Base-by-base conservation (phyloP, 352 stramenopile species). In the Phytopythium mirpurense region DNA sequence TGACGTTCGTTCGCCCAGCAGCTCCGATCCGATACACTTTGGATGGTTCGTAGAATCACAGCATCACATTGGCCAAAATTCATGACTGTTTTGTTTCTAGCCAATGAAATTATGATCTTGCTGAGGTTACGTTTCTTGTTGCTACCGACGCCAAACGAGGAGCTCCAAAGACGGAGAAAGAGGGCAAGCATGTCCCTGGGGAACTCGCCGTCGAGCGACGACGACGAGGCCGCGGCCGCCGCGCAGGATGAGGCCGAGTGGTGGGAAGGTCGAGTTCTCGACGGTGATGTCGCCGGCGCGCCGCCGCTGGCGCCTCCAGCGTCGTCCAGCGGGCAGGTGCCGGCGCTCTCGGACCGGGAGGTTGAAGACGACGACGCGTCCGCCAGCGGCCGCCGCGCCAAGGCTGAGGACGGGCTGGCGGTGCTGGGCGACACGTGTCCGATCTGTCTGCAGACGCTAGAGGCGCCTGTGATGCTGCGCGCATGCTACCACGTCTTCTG, bases 401-500 rank as follows among this genome's bases (percentile, higher is more conserved):
- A 47, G 41, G 6, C 24, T 5, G 63, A 67, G 12, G 61, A 47
- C 31, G 72, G 82, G 51, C 57, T 82, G n/a, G 78, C 75, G 4
- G 69, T 89, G 41, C 59, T 88, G 0, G 75, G 76, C n/a, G 80
- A 89, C 53, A 65, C 69, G 16, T 91, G 81, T 37, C 55, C 81
- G 2, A 91, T 91, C 46, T 91, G 81, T 29, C 64, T 91, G 15
- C 72, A 89, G 53, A 65, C 52, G 0, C 63, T 89, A 0, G 59
- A 57, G n/a, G 70, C 80, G 51, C 46, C 81, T 0, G 76, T 79
- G 48, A 88, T 91, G 72, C 51, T 88, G 8, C 67, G 62, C 7
- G 35, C 41, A 16, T 91, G 81, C 59, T 82, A 78, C 42, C 81
- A 91, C 57, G 78, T 88, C 9, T 91, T 85, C 63, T 91, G 81